Percentiles rank a stretch among this genome's conserved stretches.
Conservation (phyloP, 495 filamentous ascomycete species). For the Neurospora sp. region DNA sequence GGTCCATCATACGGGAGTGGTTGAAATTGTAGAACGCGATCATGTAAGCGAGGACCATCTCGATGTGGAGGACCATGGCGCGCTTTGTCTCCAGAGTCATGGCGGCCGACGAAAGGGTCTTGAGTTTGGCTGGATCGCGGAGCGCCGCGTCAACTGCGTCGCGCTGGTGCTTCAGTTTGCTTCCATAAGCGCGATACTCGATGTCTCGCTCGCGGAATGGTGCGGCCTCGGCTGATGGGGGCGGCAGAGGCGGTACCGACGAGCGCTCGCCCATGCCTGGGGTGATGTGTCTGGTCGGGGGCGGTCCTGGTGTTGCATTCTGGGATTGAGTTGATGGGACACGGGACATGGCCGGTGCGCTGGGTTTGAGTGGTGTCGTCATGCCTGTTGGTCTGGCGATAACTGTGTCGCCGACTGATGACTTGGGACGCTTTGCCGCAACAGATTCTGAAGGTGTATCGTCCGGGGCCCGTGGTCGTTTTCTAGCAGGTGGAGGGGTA, state of each 20-base stretch:
- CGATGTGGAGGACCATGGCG: slow-evolving; percentile 24
- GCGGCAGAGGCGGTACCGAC: not conserved
- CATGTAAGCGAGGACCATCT: slow-evolving; percentile 35
- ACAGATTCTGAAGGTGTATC: slow-evolving; percentile 13
- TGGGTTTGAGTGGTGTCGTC: slow-evolving; percentile 34
- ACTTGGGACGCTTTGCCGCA: slow-evolving; percentile 24
- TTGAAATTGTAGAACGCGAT: slow-evolving; percentile 24
- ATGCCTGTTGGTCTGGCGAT: slow-evolving; percentile 19
- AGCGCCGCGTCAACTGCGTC: slow-evolving; percentile 32
- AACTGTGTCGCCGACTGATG: slow-evolving; percentile 11
- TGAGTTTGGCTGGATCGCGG: slow-evolving; percentile 9
- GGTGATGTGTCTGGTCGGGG: slow-evolving; percentile 23
- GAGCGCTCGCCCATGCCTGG: slow-evolving; percentile 27
- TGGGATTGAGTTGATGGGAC: slow-evolving; percentile 37
- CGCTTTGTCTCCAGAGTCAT: slow-evolving; percentile 15
- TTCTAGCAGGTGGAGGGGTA: slow-evolving; percentile 28
- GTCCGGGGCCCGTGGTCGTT: slow-evolving; percentile 32
- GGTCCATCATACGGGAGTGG: slow-evolving; percentile 13
- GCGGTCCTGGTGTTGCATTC: slow-evolving; percentile 27
- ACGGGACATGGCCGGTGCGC: slow-evolving; percentile 35
- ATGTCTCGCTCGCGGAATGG: slow-evolving; percentile 11
- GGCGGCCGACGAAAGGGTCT: not conserved
- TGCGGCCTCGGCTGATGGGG: slow-evolving; percentile 19
- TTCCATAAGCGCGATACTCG: slow-evolving; percentile 23
- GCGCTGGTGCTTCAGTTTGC: slow-evolving; percentile 35